Evolutionary conservation across 2,329 filamentous ascomycete genomes (phyloP).

Genomic region (Cercospora sp.): DNA sequence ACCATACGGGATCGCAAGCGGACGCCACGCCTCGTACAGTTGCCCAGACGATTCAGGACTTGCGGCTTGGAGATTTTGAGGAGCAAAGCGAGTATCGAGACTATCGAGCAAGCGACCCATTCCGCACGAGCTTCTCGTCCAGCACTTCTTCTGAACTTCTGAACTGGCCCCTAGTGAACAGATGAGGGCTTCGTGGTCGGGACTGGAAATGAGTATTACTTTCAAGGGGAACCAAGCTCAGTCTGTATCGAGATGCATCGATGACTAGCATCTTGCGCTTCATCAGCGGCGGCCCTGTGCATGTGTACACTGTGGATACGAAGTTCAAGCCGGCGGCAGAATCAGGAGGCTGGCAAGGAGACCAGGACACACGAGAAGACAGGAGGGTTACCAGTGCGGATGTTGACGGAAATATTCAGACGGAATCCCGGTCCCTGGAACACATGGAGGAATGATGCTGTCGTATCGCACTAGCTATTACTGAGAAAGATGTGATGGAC

Average conservation of each 20-base stretch:
- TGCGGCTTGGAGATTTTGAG: background rate
- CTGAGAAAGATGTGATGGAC: background rate
- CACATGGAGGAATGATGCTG: background rate
- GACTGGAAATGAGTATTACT: too few species aligned
- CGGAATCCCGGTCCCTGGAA: background rate
- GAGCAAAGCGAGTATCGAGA: background rate
- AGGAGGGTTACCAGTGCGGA: background rate
- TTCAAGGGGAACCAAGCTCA: background rate
- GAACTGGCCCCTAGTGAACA: constrained; percentile 12
- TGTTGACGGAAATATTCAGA: background rate
- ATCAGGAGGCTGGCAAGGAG: background rate
- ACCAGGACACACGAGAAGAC: background rate
- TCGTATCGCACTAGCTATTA: background rate
- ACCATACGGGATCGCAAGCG: background rate
- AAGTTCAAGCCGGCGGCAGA: background rate
- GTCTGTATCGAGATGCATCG: background rate
- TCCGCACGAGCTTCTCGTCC: background rate
- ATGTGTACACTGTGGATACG: background rate
- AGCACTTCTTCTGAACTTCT: background rate
- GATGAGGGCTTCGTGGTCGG: background rate
- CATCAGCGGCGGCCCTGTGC: background rate
- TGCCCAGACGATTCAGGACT: background rate
- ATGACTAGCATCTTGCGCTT: background rate
- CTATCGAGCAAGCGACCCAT: constrained; percentile 6
- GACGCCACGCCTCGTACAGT: background rate